Evolutionary conservation across 129 eudicot genomes (phyloP).

Genomic region (Scalesia atractyloides): DNA sequence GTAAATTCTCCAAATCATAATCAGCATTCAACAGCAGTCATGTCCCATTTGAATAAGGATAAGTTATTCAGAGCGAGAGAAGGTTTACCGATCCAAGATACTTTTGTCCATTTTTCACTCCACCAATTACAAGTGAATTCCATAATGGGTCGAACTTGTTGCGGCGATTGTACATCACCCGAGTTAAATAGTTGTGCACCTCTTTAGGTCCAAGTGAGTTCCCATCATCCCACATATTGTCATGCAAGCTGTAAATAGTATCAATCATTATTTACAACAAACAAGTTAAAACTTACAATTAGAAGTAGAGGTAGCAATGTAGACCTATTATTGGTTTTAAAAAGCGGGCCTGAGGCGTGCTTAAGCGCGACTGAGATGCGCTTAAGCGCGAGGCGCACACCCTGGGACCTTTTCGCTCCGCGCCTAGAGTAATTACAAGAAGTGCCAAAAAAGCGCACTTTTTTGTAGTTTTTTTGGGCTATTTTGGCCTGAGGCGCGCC

Average conservation of each 20-base stretch:
- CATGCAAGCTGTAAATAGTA: conserved; percentile 49
- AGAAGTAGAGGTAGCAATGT: not conserved
- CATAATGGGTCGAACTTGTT: conserved; percentile 88
- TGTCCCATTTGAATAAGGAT: not conserved
- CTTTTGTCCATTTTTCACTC: conserved; percentile 82
- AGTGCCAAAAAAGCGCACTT: too few species aligned
- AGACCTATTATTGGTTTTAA: too few species aligned
- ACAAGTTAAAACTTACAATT: not conserved
- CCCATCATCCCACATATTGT: conserved; percentile 95
- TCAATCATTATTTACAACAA: conserved; percentile 4
- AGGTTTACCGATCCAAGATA: conserved; percentile 75
- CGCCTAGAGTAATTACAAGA: too few species aligned
- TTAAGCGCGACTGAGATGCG: too few species aligned
- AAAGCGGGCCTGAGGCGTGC: too few species aligned
- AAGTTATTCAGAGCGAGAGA: not conserved
- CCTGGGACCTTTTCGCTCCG: too few species aligned
- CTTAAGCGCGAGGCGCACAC: too few species aligned
- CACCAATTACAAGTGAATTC: conserved; percentile 88
- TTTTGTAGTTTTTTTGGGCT: too few species aligned
- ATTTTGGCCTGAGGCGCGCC: too few species aligned
- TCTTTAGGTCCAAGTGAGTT: conserved; percentile 95
- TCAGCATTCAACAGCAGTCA: not conserved
- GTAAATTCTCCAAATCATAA: not conserved
- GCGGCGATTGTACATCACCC: conserved; percentile 85
- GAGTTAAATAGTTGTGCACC: conserved; percentile 76